A percentile compares a stretch with the other conserved stretches of the same genome.
These are phyloP conservation scores for slime mould (Dictyostelium discoideum) DNA, from an alignment of 78 protist genomes.

Conservation along the genomic window DNA sequence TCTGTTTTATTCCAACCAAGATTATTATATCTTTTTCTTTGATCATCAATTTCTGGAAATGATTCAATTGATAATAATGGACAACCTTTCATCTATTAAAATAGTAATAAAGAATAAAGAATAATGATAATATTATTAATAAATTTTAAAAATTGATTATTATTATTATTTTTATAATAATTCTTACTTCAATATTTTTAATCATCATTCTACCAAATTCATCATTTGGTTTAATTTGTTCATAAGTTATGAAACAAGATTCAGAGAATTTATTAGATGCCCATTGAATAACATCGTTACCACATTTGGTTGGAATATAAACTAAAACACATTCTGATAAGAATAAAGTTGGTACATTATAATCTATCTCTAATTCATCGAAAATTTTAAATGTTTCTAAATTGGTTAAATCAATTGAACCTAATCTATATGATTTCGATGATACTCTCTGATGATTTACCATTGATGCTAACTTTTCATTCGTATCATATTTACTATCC, in stretches of 20 bases:
- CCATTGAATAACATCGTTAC: constrained; percentile 63
- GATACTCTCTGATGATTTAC: background rate
- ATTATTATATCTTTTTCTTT: constrained; percentile 37
- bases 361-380: constrained; percentile 4
- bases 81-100: constrained; percentile 70
- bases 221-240: constrained; percentile 83
- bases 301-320: constrained; percentile 54
- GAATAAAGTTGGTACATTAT: constrained; percentile 65
- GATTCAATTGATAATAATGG: constrained; percentile 58
- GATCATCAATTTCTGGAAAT: constrained; percentile 72
- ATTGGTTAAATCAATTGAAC: constrained; percentile 24
- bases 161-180: too few relatives aligned
- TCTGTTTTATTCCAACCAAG: constrained; percentile 70
- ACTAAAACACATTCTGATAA: constrained; percentile 75
- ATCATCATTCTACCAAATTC: constrained; percentile 83
- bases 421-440: constrained; percentile 8
- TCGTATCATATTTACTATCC: background rate
- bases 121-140: background rate
- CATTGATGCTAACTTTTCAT: background rate
- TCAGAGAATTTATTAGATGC: constrained; percentile 26
- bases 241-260: constrained; percentile 68
- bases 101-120: too few relatives aligned
- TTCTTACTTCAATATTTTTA: constrained; percentile 72
- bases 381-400: constrained; percentile 28
- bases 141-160: background rate